Conservation (phyloP, 2,329 filamentous ascomycete genomes). For the Calonectria montana region DNA sequence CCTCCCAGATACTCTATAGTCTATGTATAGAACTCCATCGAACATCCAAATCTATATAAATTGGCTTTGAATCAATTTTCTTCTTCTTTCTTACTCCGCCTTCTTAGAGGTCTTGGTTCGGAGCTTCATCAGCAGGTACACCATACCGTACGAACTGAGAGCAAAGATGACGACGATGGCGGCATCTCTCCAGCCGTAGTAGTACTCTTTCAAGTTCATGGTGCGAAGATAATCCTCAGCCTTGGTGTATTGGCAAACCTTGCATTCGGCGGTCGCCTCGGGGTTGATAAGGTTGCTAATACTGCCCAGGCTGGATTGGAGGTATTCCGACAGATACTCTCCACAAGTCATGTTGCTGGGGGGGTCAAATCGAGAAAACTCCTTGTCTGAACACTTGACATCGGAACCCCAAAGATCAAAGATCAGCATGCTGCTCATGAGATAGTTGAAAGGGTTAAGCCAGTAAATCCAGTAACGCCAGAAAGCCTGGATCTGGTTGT, state of each 20-base stretch:
- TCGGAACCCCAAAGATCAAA: slow-evolving; percentile 61
- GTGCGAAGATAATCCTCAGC: slow-evolving; percentile 70
- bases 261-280: slow-evolving; percentile 64
- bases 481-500: slow-evolving; percentile 69
- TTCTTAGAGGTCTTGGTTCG: slow-evolving; percentile 61
- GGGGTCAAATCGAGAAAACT: slow-evolving; percentile 65
- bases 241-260: slow-evolving; percentile 69
- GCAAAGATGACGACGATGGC: slow-evolving; percentile 69
- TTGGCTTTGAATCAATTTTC: neutral
- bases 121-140: slow-evolving; percentile 60
- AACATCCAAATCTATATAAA: neutral
- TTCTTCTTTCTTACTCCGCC: slow-evolving; percentile 45
- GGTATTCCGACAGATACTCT: slow-evolving; percentile 66
- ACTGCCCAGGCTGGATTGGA: slow-evolving; percentile 56
- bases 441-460: slow-evolving; percentile 71
- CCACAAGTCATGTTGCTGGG: slow-evolving; percentile 65
- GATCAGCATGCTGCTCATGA: slow-evolving; percentile 66
- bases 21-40: neutral
- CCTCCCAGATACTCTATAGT: neutral
- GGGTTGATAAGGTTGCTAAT: slow-evolving; percentile 69
- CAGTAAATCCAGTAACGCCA: slow-evolving; percentile 77
- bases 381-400: slow-evolving; percentile 58
- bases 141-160: slow-evolving; percentile 62
- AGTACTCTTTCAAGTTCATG: slow-evolving; percentile 70
- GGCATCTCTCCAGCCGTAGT: slow-evolving; percentile 75